A percentile compares a stretch with the other conserved stretches of the same genome.
These are phyloP conservation scores for Botrytis sinoallii DNA, from an alignment of 2,329 filamentous ascomycete species.

Conservation along the genomic window DNA sequence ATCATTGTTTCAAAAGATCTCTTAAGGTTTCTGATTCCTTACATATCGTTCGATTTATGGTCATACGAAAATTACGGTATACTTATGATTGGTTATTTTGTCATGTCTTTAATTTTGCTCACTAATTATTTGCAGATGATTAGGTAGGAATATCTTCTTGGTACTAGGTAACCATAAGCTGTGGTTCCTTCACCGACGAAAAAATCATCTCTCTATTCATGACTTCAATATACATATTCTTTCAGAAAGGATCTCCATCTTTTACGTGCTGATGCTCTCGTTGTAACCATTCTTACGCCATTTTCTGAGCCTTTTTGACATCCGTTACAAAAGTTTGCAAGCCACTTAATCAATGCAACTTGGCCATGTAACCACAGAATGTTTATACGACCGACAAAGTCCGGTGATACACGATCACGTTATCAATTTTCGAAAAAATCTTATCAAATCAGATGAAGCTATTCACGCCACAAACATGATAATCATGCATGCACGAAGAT, in stretches of 20 bases:
- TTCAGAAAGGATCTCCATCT: background rate
- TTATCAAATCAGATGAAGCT: background rate
- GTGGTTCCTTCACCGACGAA: background rate
- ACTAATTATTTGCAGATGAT: background rate
- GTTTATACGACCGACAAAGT: background rate
- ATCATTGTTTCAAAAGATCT: background rate
- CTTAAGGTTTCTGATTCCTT: background rate
- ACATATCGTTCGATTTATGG: slow-evolving; percentile 8
- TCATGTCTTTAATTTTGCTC: background rate
- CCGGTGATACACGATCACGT: slow-evolving; percentile 8
- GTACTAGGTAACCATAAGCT: background rate
- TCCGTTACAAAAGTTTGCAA: background rate
- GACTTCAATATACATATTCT: background rate
- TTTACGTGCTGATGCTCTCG: background rate
- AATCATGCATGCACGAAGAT: background rate
- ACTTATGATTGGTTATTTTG: background rate
- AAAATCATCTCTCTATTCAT: background rate
- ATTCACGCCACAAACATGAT: background rate
- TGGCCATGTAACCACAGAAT: background rate
- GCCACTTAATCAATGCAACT: slow-evolving; percentile 7
- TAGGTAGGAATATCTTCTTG: background rate
- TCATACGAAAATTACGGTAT: background rate
- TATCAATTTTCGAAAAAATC: background rate
- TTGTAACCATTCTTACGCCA: background rate
- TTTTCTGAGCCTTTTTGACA: background rate